Evolutionary conservation across 768 basidiomycete genomes (phyloP).

Genomic region (Lentinula edodes): DNA sequence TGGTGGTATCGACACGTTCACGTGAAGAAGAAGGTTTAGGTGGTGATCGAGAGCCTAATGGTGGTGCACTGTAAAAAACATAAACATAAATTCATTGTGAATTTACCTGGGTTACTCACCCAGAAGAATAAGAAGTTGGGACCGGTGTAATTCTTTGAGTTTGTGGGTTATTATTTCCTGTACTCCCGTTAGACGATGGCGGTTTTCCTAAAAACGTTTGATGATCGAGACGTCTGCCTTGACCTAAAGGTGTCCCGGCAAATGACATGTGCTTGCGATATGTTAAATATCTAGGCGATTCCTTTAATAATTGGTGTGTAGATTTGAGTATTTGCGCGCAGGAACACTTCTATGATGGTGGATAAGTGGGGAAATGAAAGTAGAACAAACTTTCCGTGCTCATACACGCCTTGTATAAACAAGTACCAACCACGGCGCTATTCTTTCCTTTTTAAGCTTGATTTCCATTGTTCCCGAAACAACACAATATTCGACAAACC

Average conservation of each 20-base stretch:
- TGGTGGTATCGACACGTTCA: slow-evolving; percentile 28
- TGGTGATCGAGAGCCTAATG: slow-evolving; percentile 52
- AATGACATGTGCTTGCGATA: slow-evolving; percentile 62
- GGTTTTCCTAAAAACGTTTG: slow-evolving; percentile 69
- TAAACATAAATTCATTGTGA: neutral
- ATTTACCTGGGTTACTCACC: slow-evolving; percentile 33
- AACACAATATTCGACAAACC: neutral
- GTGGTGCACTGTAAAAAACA: slow-evolving; percentile 43
- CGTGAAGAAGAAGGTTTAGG: slow-evolving; percentile 33
- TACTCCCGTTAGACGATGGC: slow-evolving; percentile 15
- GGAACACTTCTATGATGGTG: neutral
- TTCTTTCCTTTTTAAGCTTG: neutral
- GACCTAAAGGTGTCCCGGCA: slow-evolving; percentile 75
- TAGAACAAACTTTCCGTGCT: neutral
- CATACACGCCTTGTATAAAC: neutral
- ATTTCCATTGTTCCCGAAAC: neutral
- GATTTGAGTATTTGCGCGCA: neutral
- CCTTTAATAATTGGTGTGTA: neutral
- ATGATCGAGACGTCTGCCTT: slow-evolving; percentile 84
- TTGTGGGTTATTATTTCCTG: slow-evolving; percentile 20
- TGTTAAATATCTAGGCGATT: neutral
- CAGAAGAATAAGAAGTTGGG: slow-evolving; percentile 65
- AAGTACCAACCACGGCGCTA: neutral
- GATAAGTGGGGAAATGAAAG: neutral
- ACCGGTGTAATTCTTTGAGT: slow-evolving; percentile 29